These are phyloP conservation scores for Neospermospora avenae DNA, from an alignment of 2,329 filamentous ascomycete species.

Conservation along the genomic window DNA sequence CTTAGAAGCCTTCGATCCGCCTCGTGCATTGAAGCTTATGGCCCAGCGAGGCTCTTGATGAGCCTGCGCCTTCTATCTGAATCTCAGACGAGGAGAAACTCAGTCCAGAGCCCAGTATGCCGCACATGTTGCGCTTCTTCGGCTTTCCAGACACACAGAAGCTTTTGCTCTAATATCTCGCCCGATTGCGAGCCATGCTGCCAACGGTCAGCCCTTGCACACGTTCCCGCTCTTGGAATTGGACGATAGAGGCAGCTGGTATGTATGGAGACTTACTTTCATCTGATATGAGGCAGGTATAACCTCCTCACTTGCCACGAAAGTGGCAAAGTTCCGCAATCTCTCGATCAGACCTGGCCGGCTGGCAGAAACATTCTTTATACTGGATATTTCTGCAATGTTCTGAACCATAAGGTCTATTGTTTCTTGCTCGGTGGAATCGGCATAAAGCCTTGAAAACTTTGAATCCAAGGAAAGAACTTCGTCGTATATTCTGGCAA, in stretches of 20 bases:
- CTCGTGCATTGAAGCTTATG: too few relatives aligned
- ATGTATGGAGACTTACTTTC: background rate
- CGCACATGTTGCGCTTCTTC: background rate
- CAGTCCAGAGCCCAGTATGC: background rate
- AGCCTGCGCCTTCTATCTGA: too few relatives aligned
- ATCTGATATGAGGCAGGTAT: conserved; percentile 14
- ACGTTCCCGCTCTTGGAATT: background rate
- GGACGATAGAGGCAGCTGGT: background rate
- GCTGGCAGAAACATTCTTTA: background rate
- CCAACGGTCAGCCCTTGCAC: background rate
- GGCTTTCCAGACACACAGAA: background rate
- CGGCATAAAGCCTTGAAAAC: background rate
- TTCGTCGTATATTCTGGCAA: background rate
- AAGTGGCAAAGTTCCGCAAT: conserved; percentile 24
- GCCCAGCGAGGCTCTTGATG: too few relatives aligned
- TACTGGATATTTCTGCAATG: conserved; percentile 7
- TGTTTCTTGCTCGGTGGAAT: conserved; percentile 17
- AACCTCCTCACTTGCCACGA: conserved; percentile 21
- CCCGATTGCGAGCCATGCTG: background rate
- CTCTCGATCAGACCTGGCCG: background rate
- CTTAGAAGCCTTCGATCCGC: too few relatives aligned
- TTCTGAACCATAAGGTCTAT: conserved; percentile 18
- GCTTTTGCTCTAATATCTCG: background rate
- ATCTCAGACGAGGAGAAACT: background rate
- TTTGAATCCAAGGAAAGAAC: background rate